These are phyloP conservation scores for Sordariomycetes sp. DNA, from an alignment of 2,329 filamentous ascomycete species.

Conservation along the genomic window DNA sequence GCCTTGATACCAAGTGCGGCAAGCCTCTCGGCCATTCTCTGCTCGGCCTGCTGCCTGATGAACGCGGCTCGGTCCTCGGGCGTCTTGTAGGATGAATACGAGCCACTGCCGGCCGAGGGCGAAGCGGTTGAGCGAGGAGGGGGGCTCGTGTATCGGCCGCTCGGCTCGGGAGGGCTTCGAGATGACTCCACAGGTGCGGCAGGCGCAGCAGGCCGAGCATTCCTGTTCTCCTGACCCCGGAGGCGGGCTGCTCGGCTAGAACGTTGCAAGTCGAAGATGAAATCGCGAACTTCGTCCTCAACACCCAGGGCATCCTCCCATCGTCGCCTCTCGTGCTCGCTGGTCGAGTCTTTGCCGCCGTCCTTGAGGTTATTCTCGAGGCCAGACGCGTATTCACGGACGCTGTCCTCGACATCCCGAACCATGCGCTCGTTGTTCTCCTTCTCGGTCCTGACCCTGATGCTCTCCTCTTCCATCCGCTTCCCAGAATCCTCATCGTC, in stretches of 20 bases:
- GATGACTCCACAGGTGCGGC: conserved; percentile 29
- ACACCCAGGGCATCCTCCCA: conserved; percentile 97
- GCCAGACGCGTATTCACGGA: conserved; percentile 73
- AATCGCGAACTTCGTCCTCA: conserved; percentile 92
- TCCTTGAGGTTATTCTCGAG: conserved; percentile 85
- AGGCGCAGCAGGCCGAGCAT: conserved; percentile 27
- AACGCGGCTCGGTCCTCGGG: conserved; percentile 90
- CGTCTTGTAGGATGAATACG: conserved; percentile 77
- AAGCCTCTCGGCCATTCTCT: conserved; percentile 91
- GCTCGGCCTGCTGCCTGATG: conserved; percentile 94
- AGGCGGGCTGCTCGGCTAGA: conserved; percentile 69
- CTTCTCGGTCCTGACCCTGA: conserved; percentile 70
- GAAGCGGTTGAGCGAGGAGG: conserved; percentile 22
- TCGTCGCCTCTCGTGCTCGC: conserved; percentile 80
- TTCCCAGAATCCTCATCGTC: conserved; percentile 73
- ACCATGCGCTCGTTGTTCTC: conserved; percentile 97
- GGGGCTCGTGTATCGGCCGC: conserved; percentile 35
- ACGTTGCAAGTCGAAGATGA: conserved; percentile 92
- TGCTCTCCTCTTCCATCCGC: conserved; percentile 79
- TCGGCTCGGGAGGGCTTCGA: conserved; percentile 30
- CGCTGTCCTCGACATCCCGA: conserved; percentile 89
- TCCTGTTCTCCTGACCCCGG: conserved; percentile 44
- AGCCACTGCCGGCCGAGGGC: conserved; percentile 41
- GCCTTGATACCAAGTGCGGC: conserved; percentile 88
- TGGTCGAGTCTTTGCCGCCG: conserved; percentile 60